Conservation (phyloP, 1,139 yeast genomes). For the Kazachstania sp. region DNA sequence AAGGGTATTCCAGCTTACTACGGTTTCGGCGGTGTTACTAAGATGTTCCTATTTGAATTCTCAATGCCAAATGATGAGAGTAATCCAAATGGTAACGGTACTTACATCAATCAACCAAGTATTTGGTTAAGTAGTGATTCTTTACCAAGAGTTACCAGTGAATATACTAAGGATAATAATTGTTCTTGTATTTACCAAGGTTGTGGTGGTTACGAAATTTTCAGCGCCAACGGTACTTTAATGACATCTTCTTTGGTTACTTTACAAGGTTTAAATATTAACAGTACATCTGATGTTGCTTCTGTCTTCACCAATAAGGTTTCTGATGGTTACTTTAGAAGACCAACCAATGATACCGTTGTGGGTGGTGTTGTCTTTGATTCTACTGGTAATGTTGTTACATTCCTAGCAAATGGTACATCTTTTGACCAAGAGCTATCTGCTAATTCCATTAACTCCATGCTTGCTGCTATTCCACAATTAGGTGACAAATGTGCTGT, state of each 20-base stretch:
- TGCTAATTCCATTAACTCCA: constrained; percentile 18
- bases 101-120: constrained; percentile 57
- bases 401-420: constrained; percentile 48
- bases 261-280: constrained; percentile 44
- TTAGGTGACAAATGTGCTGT: neutral
- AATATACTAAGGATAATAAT: constrained; percentile 49
- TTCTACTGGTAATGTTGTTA: constrained; percentile 46
- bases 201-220: constrained; percentile 73
- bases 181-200: constrained; percentile 74
- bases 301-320: constrained; percentile 48
- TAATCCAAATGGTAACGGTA: constrained; percentile 32
- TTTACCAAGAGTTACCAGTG: constrained; percentile 63
- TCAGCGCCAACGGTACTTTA: constrained; percentile 41
- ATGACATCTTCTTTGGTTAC: constrained; percentile 59
- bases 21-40: constrained; percentile 56
- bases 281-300: constrained; percentile 29
- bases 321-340: constrained; percentile 45
- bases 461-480: constrained; percentile 11
- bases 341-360: constrained; percentile 41
- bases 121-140: constrained; percentile 65
- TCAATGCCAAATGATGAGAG: constrained; percentile 45
- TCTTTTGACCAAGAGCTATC: constrained; percentile 33
- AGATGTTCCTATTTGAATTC: constrained; percentile 66
- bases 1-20: constrained; percentile 63
- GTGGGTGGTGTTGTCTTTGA: constrained; percentile 63